These are phyloP conservation scores for Salix arbutifolia DNA, from an alignment of 345 rosid species.

Conservation along the genomic window DNA sequence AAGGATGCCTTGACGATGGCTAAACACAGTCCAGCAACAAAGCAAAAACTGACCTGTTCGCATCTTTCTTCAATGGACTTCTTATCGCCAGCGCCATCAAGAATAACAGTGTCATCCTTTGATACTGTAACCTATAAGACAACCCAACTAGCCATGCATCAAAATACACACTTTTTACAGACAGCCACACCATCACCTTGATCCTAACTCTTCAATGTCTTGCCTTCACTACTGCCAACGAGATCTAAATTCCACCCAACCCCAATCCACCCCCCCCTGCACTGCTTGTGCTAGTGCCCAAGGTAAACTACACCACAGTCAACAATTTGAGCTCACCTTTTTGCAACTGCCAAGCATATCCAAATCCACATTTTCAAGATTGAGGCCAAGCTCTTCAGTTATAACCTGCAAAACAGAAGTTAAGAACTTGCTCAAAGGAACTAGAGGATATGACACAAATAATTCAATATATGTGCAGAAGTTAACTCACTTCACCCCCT, in stretches of 20 bases:
- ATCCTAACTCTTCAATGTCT: neutral
- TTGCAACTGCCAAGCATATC: slow-evolving; percentile 90
- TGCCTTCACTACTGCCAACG: neutral
- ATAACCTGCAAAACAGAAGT: slow-evolving; percentile 47
- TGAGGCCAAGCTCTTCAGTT: slow-evolving; percentile 92
- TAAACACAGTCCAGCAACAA: neutral
- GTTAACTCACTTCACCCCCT: slow-evolving; percentile 67
- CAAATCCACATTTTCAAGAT: slow-evolving; percentile 80
- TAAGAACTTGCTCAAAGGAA: neutral
- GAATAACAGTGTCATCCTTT: slow-evolving; percentile 85
- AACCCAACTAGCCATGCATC: neutral
- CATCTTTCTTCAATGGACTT: slow-evolving; percentile 80
- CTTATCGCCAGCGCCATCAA: slow-evolving; percentile 98
- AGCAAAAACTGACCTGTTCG: slow-evolving; percentile 54
- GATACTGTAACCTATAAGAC: slow-evolving; percentile 58
- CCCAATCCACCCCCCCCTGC: neutral
- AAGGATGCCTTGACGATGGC: neutral
- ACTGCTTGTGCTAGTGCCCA: neutral
- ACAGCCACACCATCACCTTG: neutral
- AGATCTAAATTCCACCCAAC: neutral
- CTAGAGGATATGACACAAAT: neutral
- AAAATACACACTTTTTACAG: neutral
- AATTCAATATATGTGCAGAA: neutral
- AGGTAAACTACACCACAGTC: neutral
- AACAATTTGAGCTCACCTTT: slow-evolving; percentile 42